Evolutionary conservation across 169 alveolate genomes (phyloP), one percentile per base, ranked within the genome.

Genomic region (Plasmodium chabaudi): DNA sequence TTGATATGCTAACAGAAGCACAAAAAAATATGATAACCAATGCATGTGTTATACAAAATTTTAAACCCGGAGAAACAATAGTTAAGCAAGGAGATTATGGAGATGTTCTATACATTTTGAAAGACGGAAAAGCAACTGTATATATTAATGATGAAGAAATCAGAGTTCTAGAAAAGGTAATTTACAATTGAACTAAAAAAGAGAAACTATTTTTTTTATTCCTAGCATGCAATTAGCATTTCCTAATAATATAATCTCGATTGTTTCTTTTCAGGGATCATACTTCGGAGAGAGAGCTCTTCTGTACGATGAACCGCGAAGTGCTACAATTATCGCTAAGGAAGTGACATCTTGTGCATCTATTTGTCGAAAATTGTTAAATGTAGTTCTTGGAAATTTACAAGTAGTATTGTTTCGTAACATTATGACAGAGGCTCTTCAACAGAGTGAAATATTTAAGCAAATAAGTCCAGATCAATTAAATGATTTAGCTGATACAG

Each of bases 271-370:
- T 89, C 87, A 94, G 77, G 99, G 99, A 0, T 98, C 97, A 21
- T 96, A 95, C 82, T 97, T 98, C 63, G 99, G 99, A 1, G 99
- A 98, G 91, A 75, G 97, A 55, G 98, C 99, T 6, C 77, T 97
- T 75, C 74, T 97, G 70, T 95, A 96, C 73, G 96, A 97, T 60
- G 98, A 95, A 63, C 98, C 98, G 0, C 87, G 99, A 61, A 95
- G 98, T 15, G 99, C 99, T 9, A 97, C 99, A 13, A 96, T 98
- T 71, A 93, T 89, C 12, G 98, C 99, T 19, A 87, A 77, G 9
- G 96, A 93, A 51, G 92, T 92, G 19, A 93, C 97, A 0, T 91
- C 94, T n/a, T 96, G 98, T 63, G 95, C 95, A 9, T 93, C 98
- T 34, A 73, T 95, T 19, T 89, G 95, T 72, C 87, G 98, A 23